Base-by-base conservation (phyloP, 2,329 filamentous ascomycete genomes). In the Aspergillus pseudoglaucus region DNA sequence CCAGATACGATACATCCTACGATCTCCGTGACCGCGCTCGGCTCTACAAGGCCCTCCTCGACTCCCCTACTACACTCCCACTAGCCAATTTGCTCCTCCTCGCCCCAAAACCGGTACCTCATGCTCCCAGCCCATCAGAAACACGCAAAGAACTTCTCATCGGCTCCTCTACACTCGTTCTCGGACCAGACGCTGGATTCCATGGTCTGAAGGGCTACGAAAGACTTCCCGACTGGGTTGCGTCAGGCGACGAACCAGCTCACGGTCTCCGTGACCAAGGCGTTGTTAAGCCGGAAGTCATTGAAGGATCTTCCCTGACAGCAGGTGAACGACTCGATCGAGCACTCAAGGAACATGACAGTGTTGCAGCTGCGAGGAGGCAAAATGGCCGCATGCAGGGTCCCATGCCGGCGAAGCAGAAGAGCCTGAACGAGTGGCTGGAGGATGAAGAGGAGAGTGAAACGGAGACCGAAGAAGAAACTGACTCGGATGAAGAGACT, bases 361-460 rank as follows among this genome's bases (percentile, higher is more conserved):
- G 52, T 25, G 59, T 52, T 30, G 50, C 59, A 6, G 49, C 58
- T 17, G 50, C 47, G 49, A 44, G 47, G 45, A 56, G 46, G 43
- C 52, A 54, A 44, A 52, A 54, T 38, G 55, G 54, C n/a, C 46
- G 32, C 12, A 25, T 42, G 12, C 47, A 40, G 23, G 47, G 17
- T 7, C 50, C 53, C 6, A 59, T 54, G 12, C 50, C 60, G 14
- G 68, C 70, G 4, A 83, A 83, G 45, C 81, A 82, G 37, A 95
- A 95, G 78, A 88, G 85, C 17, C 72, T 98, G 53, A 90, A 97
- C 71, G 89, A 95, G 65, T 97, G 93, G 90, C 75, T 97, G 48
- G 89, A 85, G 4, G 87, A 89, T n/a, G 80, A 78, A 9, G 75
- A 76, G 8, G 76, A 78, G 20, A 76, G 75, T 2, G 77, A 76